Percentiles rank a stretch among this genome's conserved stretches.
Evolutionary conservation across 2,329 filamentous ascomycete genomes (phyloP).

Genomic region (Taxawa tesnikishii): DNA sequence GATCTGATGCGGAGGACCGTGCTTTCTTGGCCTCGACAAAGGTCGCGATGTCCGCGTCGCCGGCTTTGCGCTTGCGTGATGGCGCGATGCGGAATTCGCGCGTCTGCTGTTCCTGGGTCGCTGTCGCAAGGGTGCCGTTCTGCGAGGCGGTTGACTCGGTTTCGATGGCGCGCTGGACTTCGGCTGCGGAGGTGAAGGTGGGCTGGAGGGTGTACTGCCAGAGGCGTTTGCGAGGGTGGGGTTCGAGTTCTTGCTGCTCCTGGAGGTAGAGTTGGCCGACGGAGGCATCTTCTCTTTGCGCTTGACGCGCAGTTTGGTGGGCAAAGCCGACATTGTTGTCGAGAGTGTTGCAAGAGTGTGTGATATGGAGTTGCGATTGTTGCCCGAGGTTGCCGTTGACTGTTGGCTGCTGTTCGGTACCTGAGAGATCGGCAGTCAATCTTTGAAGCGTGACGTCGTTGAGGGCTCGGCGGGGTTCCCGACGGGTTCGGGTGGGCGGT

Average conservation of each 20-base stretch:
- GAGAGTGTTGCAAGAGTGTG: no score
- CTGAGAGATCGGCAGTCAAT: no score
- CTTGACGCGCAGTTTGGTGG: not conserved
- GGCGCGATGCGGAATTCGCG: not conserved
- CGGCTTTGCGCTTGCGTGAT: not conserved
- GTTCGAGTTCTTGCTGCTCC: not conserved
- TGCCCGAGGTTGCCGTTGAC: no score
- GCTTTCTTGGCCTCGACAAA: conserved; percentile 8
- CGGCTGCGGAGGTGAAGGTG: not conserved
- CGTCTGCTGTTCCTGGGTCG: not conserved
- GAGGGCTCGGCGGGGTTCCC: no score
- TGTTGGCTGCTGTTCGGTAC: no score
- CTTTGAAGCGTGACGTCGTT: no score
- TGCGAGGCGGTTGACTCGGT: not conserved
- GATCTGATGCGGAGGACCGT: no score
- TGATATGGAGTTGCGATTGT: no score
- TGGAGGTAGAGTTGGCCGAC: not conserved
- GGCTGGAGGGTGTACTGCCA: not conserved
- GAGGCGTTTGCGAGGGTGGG: not conserved
- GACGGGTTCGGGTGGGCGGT: no score
- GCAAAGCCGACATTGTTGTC: not conserved
- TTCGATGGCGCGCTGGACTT: no score
- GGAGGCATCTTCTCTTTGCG: not conserved
- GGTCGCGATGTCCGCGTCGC: conserved; percentile 7
- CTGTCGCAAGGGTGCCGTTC: no score